Conservation (phyloP, 371 early-diverging fungal species). For the Chytridium lagenaria region DNA sequence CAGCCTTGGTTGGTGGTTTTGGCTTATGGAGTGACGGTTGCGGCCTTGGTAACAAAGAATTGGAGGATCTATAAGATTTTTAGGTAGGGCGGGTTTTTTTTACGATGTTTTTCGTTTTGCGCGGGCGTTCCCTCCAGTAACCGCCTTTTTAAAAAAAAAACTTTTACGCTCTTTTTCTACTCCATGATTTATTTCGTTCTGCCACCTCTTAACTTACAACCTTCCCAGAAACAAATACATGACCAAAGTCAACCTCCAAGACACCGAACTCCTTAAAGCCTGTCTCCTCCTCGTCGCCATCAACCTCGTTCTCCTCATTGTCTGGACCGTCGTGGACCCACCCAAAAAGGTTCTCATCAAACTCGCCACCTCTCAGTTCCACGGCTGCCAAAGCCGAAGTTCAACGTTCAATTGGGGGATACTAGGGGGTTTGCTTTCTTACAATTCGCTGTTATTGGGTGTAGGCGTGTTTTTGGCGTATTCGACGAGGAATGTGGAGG, state of each 20-base stretch:
- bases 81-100: background rate
- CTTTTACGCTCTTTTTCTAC: background rate
- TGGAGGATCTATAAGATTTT: conserved; percentile 17
- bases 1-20: conserved; percentile 31
- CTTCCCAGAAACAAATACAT: conserved; percentile 15
- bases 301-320: conserved; percentile 11
- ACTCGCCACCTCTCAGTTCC: background rate
- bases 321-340: conserved; percentile 20
- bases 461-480: conserved; percentile 12
- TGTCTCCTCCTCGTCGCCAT: background rate
- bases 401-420: conserved; percentile 5
- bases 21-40: background rate
- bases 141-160: background rate
- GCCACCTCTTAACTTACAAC: too few relatives aligned
- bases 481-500: conserved; percentile 16
- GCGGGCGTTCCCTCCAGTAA: too few relatives aligned
- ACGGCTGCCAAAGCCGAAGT: background rate
- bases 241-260: conserved; percentile 2
- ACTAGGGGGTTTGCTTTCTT: background rate
- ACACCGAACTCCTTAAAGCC: background rate
- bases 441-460: background rate
- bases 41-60: conserved; percentile 21
- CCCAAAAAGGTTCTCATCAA: conserved; percentile 13
- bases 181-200: background rate
- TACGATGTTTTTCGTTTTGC: background rate